A percentile compares a stretch with the other conserved stretches of the same genome.
Evolutionary conservation across 495 filamentous ascomycete species (phyloP).

Genomic region (Pseudoneurospora amorphoporcata): DNA sequence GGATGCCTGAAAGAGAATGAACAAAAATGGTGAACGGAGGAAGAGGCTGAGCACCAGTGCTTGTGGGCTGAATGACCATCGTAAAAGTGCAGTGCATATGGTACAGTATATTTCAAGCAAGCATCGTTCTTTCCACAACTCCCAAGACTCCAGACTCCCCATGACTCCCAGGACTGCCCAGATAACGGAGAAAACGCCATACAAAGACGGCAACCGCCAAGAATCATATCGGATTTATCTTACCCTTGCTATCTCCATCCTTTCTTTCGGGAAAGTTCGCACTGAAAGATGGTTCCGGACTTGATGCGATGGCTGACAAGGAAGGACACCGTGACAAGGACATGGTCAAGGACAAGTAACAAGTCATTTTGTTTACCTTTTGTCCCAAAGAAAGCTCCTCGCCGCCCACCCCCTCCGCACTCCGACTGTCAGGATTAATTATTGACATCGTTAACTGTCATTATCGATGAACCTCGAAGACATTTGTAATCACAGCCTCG

Average conservation of each 20-base stretch:
- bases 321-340: background rate
- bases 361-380: background rate
- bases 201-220: background rate
- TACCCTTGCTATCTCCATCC: background rate
- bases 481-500: background rate
- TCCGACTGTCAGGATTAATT: background rate
- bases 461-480: background rate
- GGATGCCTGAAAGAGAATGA: background rate
- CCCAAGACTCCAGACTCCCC: too few relatives aligned
- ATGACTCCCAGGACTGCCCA: background rate
- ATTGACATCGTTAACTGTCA: background rate
- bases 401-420: background rate
- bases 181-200: background rate
- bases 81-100: background rate
- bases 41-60: background rate
- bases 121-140: background rate
- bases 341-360: background rate
- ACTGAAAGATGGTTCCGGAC: background rate
- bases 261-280: background rate
- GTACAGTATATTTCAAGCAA: background rate
- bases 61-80: background rate
- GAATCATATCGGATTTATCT: background rate
- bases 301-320: background rate
- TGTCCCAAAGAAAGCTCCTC: background rate
- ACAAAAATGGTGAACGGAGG: background rate